Evolutionary conservation across 192 early-diverging fungal genomes (phyloP), one percentile per base, ranked within the genome.

Genomic region (Geranomyces variabilis): DNA sequence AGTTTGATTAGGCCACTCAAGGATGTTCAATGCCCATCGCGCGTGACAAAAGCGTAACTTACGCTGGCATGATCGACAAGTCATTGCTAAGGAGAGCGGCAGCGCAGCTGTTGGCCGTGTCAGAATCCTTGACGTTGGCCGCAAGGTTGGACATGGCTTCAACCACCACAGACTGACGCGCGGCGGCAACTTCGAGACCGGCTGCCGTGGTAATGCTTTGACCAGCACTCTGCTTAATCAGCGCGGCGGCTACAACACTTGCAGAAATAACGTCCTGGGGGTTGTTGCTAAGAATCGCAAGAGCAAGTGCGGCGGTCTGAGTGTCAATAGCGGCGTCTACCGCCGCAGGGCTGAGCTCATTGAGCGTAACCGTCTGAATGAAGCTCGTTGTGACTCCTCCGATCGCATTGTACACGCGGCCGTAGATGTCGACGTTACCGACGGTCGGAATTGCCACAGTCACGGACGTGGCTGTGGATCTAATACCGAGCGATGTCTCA

Each of bases 21-120:
- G 58, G 29, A 60, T 41, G 5, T 41, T 41, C 36, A n/a, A n/a
- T n/a, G n/a, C n/a, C n/a, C n/a, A n/a, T n/a, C n/a, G n/a, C n/a
- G n/a, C n/a, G n/a, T 41, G 36, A 41, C 5, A 41, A 3, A 41
- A 41, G 36, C 3, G 36, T 5, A 14, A 60, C 58, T 60, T 33
- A 60, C 58, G 63, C 3, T 2, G 3, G 1, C 63, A 64, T 64
- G 21, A 64, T 64, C 5, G 63, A 64, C 34, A 64, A 10, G 21
- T 64, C 63, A 36, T 64, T 64, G 41, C 44, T 64, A 31, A 64
- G 43, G 12, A 64, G 29, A 45, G 63, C 63, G 17, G 33, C 41
- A 13, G 63, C 44, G 43, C 34, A 19, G n/a, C 43, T 41, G 29
- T 41, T 64, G 43, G 41, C 33, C 4, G 63, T 45, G 63, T 64